Evolutionary conservation across 306 rosid genomes (phyloP).

Genomic region (Malus orientalis): DNA sequence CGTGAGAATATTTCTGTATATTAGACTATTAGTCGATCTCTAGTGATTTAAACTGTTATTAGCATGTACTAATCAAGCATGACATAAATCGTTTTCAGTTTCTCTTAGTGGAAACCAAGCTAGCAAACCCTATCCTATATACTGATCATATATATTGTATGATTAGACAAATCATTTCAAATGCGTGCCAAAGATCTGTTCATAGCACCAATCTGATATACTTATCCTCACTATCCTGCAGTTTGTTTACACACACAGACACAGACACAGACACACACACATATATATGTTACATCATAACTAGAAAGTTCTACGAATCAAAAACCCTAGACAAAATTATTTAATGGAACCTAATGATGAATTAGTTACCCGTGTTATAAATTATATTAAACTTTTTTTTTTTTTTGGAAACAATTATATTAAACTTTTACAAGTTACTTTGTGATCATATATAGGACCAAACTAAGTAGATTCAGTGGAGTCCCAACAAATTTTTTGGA

Average conservation of each 20-base stretch:
- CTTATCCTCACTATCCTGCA: background rate
- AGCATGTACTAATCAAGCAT: background rate
- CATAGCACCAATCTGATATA: background rate
- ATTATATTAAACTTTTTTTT: background rate
- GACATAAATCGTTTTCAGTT: background rate
- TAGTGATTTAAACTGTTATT: background rate
- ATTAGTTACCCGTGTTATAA: background rate
- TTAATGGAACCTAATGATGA: background rate
- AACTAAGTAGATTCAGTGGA: slow-evolving; percentile 3
- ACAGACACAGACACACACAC: too few relatives aligned
- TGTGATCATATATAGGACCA: background rate
- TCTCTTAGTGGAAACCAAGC: background rate
- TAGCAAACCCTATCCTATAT: background rate
- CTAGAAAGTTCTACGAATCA: background rate
- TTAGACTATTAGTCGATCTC: background rate
- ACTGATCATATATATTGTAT: background rate
- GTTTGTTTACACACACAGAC: background rate
- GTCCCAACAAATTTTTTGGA: background rate
- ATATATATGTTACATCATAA: background rate
- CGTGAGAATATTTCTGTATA: background rate
- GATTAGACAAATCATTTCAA: background rate
- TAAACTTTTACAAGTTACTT: background rate
- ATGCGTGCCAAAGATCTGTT: background rate
- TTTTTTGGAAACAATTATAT: background rate
- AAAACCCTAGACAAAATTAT: background rate